Evolutionary conservation across 1,284 basidiomycete species (phyloP).

Genomic region (Cryptococcus deneoformans): DNA sequence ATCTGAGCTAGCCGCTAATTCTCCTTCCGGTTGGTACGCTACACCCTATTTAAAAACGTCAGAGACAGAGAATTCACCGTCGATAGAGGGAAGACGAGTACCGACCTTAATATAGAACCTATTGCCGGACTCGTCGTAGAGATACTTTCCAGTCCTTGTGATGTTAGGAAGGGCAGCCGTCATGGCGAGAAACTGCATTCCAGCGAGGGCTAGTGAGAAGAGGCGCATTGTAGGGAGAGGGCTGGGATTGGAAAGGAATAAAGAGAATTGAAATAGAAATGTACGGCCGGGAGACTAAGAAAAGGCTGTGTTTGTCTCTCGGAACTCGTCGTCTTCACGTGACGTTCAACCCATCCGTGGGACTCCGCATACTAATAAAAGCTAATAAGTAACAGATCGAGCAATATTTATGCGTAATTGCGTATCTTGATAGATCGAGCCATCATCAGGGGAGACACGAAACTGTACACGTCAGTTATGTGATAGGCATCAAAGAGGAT

Average conservation of each 20-base stretch:
- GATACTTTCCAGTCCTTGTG: conserved; percentile 58
- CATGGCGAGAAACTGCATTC: conserved; percentile 17
- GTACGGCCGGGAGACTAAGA: neutral
- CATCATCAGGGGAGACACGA: neutral
- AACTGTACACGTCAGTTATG: conserved; percentile 49
- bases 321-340: too few relatives aligned
- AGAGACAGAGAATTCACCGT: neutral
- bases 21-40: conserved; percentile 84
- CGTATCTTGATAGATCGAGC: neutral
- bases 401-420: neutral
- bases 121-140: conserved; percentile 66
- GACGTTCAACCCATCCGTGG: neutral
- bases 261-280: neutral
- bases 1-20: conserved; percentile 47
- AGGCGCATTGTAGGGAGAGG: neutral
- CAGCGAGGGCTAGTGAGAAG: neutral
- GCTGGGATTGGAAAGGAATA: neutral
- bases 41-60: conserved; percentile 55
- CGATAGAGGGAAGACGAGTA: neutral
- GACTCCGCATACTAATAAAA: neutral
- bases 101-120: conserved; percentile 79
- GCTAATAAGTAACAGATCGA: neutral
- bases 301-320: neutral
- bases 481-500: conserved; percentile 37
- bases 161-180: conserved; percentile 39